Evolutionary conservation across 306 rosid species (phyloP).

Genomic region (Vicia villosa): DNA sequence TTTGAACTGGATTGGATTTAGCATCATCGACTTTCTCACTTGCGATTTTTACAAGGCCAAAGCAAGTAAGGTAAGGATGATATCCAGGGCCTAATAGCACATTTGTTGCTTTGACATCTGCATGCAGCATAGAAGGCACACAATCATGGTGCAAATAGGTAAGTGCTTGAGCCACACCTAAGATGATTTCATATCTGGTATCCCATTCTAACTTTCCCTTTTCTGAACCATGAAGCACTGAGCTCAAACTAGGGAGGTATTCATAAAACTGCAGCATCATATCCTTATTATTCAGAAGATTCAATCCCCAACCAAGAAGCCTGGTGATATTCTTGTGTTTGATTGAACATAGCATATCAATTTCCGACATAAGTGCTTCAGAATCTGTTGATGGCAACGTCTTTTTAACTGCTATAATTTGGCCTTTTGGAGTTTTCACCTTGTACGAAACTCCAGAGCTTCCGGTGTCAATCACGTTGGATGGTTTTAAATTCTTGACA

Average conservation of each 20-base stretch:
- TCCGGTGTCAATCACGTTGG: constrained; percentile 79
- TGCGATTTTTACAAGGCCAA: constrained; percentile 61
- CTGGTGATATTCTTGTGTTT: constrained; percentile 73
- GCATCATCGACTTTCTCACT: constrained; percentile 36
- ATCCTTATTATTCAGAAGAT: constrained; percentile 34
- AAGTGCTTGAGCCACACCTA: constrained; percentile 82
- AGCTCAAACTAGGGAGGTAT: constrained; percentile 79
- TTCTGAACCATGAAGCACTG: constrained; percentile 67
- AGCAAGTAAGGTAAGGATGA: constrained; percentile 78
- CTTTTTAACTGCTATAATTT: constrained; percentile 72
- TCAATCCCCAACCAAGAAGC: constrained; percentile 70
- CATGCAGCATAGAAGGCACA: constrained; percentile 80
- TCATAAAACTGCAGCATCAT: constrained; percentile 73
- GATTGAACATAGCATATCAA: constrained; percentile 56
- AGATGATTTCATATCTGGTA: constrained; percentile 55
- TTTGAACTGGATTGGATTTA: constrained; percentile 45
- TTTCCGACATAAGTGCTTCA: constrained; percentile 67
- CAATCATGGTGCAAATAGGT: constrained; percentile 86
- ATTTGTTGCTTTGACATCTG: constrained; percentile 88
- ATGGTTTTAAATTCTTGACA: constrained; percentile 57
- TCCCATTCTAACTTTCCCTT: constrained; percentile 79
- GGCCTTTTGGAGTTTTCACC: constrained; percentile 56
- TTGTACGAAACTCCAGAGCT: constrained; percentile 84
- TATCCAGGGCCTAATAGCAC: constrained; percentile 66
- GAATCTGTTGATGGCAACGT: constrained; percentile 61